Evolutionary conservation across 129 eudicot species (phyloP), one percentile per base, ranked within the genome.

Genomic region (Kitagawia praeruptora): DNA sequence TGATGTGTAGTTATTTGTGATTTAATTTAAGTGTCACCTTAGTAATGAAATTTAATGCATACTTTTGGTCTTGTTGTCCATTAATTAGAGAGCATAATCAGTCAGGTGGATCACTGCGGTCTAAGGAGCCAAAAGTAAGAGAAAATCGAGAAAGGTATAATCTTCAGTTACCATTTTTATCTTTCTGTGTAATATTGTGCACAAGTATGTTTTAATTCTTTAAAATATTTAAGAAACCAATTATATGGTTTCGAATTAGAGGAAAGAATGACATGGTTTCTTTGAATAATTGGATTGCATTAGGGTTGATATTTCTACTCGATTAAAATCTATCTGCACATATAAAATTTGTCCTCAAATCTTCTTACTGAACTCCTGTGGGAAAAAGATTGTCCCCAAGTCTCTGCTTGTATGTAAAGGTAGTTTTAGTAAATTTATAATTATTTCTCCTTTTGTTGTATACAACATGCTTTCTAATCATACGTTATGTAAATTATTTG

Each of bases 101-200:
- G 82, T 76, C 93, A 58, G 88, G 91, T 56, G 93, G 87, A 14
- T 37, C 88, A 66, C 70, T 93, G 63, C 89, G 92, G 58, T 92
- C 98, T 21, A 93, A 81, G 82, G 98, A 94, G 87, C 97, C 98
- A 84, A 88, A 87, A 83, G 87, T 79, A 83, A 85, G 87, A 16
- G 97, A 92, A 34, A 97, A 94, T 15, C 86, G 97, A 45, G 93
- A 90, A 63, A 82, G 93, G 95, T 92, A 80, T 42, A 28, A 23
- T 61, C 47, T 56, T 27, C 49, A 31, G 16, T 64, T 3, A 23
- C 74, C 44, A 5, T 27, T 5, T 31, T 5, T 77, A 12, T 28
- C 45, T 67, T 12, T 21, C 46, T 66, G 27, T 47, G 46, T 9
- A 31, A 63, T 73, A 16, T 46, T 47, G 31, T 25, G 34, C 11